phyloP scores from a whole-genome alignment of 495 filamentous ascomycete genomes.

The Penicillium pancosmium region DNA sequence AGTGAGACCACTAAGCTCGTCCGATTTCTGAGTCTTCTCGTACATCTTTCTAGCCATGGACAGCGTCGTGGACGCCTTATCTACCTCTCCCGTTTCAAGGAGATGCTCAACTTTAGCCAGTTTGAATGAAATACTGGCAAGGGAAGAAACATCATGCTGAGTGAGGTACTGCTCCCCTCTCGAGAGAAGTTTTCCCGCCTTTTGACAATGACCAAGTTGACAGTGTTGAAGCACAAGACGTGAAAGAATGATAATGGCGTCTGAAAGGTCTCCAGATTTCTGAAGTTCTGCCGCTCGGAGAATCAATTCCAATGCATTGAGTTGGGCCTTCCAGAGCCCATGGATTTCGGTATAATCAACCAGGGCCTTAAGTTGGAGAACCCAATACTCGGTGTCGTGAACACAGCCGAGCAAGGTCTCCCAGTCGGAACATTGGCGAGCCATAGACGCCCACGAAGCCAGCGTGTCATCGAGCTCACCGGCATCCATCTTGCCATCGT shows the following conservation, averaged over 20 bases:
- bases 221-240: conserved; percentile 72
- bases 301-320: conserved; percentile 48
- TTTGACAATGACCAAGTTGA: conserved; percentile 73
- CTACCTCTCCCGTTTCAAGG: conserved; percentile 63
- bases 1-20: conserved; percentile 31
- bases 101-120: conserved; percentile 76
- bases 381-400: conserved; percentile 61
- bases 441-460: conserved; percentile 41
- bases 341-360: conserved; percentile 79
- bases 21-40: conserved; percentile 36
- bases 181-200: conserved; percentile 66
- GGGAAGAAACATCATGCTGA: conserved; percentile 37
- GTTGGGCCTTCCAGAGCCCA: conserved; percentile 58
- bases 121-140: conserved; percentile 60
- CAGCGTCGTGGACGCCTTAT: conserved; percentile 51
- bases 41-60: conserved; percentile 37
- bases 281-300: conserved; percentile 60
- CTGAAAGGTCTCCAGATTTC: conserved; percentile 51
- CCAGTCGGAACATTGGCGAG: conserved; percentile 46
- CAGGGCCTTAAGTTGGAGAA: conserved; percentile 67
- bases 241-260: conserved; percentile 59
- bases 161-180: conserved; percentile 56
- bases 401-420: conserved; percentile 56
- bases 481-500: conserved; percentile 48
- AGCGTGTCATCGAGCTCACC: conserved; percentile 49